phyloP scores from a whole-genome alignment of 2,329 filamentous ascomycete species.

The Fusarium abutilonis region DNA sequence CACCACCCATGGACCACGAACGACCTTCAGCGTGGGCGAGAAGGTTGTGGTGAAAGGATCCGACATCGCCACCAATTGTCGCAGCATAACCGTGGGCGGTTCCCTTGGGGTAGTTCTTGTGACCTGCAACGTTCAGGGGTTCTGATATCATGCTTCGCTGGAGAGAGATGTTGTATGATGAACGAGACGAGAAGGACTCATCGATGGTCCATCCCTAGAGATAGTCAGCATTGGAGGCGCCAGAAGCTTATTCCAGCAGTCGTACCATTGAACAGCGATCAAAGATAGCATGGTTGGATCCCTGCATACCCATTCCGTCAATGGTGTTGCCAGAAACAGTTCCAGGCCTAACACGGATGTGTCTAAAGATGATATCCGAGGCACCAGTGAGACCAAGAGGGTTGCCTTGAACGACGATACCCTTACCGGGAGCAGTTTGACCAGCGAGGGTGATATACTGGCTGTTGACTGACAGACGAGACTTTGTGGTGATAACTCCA shows the following conservation, averaged over 20 bases:
- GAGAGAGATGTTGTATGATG: slow-evolving; percentile 49
- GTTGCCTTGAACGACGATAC: slow-evolving; percentile 47
- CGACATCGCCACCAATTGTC: slow-evolving; percentile 48
- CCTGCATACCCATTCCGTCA: slow-evolving; percentile 51
- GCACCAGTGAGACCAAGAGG: slow-evolving; percentile 48
- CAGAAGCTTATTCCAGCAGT: too few species aligned
- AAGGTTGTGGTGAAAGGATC: slow-evolving; percentile 51
- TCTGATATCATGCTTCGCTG: slow-evolving; percentile 51
- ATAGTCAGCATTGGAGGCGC: background rate
- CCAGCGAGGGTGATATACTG: slow-evolving; percentile 57
- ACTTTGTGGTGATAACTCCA: slow-evolving; percentile 56
- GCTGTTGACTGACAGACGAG: slow-evolving; percentile 54
- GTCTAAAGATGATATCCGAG: slow-evolving; percentile 43
- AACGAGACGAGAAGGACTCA: slow-evolving; percentile 49
- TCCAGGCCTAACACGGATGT: slow-evolving; percentile 46
- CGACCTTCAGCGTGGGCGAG: slow-evolving; percentile 48
- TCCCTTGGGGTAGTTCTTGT: slow-evolving; percentile 50
- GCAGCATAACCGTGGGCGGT: slow-evolving; percentile 45
- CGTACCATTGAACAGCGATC: slow-evolving; percentile 47
- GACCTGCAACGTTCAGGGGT: slow-evolving; percentile 50
- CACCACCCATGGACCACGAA: slow-evolving; percentile 51
- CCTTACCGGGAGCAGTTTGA: slow-evolving; percentile 58
- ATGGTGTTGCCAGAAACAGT: slow-evolving; percentile 46
- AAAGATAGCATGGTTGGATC: slow-evolving; percentile 49
- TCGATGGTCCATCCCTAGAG: slow-evolving; percentile 48